These are phyloP conservation scores for Mucor lusitanicus DNA, from an alignment of 371 early-diverging fungal genomes.

Conservation along the genomic window DNA sequence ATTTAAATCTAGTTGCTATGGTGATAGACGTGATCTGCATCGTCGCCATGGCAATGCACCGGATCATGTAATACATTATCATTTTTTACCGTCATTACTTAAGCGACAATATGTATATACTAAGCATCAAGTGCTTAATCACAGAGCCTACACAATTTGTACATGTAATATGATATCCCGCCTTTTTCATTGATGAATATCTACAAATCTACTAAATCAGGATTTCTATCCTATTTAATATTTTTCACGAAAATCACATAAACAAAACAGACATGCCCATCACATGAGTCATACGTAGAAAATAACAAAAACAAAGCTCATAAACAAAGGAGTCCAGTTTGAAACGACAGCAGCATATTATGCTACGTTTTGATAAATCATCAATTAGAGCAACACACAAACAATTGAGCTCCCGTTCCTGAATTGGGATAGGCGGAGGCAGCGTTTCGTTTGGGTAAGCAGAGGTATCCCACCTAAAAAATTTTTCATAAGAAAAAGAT, in stretches of 20 bases:
- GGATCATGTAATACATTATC: background rate
- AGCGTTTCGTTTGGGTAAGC: background rate
- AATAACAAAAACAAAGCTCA: background rate
- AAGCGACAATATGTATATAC: background rate
- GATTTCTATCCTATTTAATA: background rate
- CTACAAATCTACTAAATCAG: background rate
- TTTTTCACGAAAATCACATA: background rate
- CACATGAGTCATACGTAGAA: slow-evolving; percentile 4
- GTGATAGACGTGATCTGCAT: background rate
- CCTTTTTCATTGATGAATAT: background rate
- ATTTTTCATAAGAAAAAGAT: background rate
- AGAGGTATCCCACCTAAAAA: background rate
- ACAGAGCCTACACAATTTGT: background rate
- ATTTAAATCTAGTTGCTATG: background rate
- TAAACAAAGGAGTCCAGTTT: background rate
- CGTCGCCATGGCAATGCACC: background rate
- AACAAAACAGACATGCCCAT: background rate
- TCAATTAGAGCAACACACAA: background rate
- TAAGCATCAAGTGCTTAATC: background rate
- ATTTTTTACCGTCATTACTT: background rate
- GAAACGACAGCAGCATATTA: background rate
- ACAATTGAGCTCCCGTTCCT: background rate
- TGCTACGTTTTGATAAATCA: background rate
- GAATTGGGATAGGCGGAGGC: background rate
- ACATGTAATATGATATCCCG: background rate